Base-by-base conservation (phyloP, 768 basidiomycete genomes). In the Rhizopogon salebrosus region DNA sequence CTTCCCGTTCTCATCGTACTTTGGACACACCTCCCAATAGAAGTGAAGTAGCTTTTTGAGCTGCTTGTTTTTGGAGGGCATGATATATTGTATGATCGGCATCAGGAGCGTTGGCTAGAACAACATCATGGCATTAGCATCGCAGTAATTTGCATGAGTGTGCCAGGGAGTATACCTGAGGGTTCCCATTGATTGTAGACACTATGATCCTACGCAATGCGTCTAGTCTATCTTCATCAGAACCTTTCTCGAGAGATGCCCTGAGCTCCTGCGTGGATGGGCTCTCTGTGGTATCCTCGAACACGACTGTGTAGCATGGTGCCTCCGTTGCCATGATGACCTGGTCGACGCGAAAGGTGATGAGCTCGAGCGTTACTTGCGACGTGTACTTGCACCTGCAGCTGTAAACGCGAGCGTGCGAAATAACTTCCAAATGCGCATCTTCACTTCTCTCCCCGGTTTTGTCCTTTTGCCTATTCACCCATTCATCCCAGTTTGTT, bases 1-100 rank as follows among this genome's bases (percentile, higher is more conserved):
- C 73, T 98, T 98, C 46, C 95, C 95, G 58, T 83, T 86, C 63
- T 98, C 95, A 62, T 98, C 95, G 57, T 95, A 87, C 70, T 98
- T 98, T 8, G 95, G 95, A 72, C 95, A 98, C 20, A 98, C 89
- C 73, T 98, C 92, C 91, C 91, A 94, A 68, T 95, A 94, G 66
- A 92, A 93, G 70, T 93, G 92, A 35, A 98, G 75, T 57, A 97
- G 73, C 75, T 98, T 99, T 84, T 99, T 98, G 66, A 98, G 82
- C 54, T 87, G 85, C 76, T 99, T 98, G 75, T 90, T 94, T 67
- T 86, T 85, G 49, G 89, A 91, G 35, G 97, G 97, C 79, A 98
- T 82, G 57, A 95, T 89, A 72, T 87, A 97, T 82, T 99, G 97
- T 60, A 99, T 98, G 70, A 98, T 87, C 6, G 94, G 91, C 95